Percentiles rank a stretch among this genome's conserved stretches.
These are phyloP conservation scores for Komagataella phaffii DNA, from an alignment of 805 yeast species.

Conservation along the genomic window DNA sequence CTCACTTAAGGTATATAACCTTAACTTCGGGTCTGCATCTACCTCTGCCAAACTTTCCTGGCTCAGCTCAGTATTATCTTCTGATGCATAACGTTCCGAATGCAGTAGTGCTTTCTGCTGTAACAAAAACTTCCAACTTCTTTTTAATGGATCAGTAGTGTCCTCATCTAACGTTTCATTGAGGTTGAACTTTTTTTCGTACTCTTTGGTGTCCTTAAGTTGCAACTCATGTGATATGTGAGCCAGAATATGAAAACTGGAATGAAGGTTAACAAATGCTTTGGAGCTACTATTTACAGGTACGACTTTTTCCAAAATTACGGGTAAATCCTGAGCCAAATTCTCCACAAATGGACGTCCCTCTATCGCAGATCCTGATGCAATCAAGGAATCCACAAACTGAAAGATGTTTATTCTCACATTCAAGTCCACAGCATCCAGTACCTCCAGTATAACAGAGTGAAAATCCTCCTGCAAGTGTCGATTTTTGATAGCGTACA, in stretches of 20 bases:
- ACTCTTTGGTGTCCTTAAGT: conserved; percentile 8
- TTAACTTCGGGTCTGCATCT: neutral
- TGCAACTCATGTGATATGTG: conserved; percentile 13
- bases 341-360: conserved; percentile 7
- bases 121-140: neutral
- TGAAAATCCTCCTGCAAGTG: conserved; percentile 59
- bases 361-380: conserved; percentile 1
- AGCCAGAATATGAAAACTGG: conserved; percentile 11
- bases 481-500: conserved; percentile 39
- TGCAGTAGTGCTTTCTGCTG: neutral
- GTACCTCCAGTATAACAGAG: conserved; percentile 50
- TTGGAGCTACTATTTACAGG: conserved; percentile 15
- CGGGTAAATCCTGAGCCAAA: conserved; percentile 18
- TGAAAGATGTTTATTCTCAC: conserved; percentile 53
- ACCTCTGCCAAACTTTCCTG: neutral
- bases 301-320: conserved; percentile 20
- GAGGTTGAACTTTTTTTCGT: conserved; percentile 16
- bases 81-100: neutral
- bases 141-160: conserved; percentile 9
- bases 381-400: conserved; percentile 50
- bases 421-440: conserved; percentile 41
- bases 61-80: neutral
- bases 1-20: conserved; percentile 7
- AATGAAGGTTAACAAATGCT: conserved; percentile 15
- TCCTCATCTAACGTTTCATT: conserved; percentile 24